phyloP scores from a whole-genome alignment of 257 asterid species.

The Prunella vulgaris region DNA sequence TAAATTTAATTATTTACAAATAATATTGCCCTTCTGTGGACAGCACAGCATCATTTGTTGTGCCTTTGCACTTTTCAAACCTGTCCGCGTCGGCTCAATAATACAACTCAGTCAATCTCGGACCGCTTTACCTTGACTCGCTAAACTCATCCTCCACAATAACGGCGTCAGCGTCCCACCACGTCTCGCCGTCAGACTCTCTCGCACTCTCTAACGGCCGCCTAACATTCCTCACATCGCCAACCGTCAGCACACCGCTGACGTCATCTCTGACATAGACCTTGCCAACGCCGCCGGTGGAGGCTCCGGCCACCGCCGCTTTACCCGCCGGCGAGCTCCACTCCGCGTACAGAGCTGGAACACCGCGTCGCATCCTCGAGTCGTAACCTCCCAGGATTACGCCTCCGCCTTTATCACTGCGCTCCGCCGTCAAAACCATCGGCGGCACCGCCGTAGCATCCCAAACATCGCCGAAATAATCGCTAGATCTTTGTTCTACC shows the following conservation, averaged over 20 bases:
- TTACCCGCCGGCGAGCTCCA: constrained; percentile 43
- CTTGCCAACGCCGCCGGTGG: constrained; percentile 32
- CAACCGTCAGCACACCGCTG: constrained; percentile 57
- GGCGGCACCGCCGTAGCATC: constrained; percentile 21
- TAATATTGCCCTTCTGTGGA: not conserved
- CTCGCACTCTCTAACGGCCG: constrained; percentile 45
- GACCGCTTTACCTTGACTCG: constrained; percentile 14
- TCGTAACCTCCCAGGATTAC: constrained; percentile 61
- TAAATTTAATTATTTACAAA: no score
- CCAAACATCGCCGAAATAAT: constrained; percentile 21
- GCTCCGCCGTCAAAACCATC: constrained; percentile 46
- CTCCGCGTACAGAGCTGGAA: constrained; percentile 58
- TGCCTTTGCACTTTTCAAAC: constrained; percentile 6
- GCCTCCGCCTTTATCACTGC: constrained; percentile 33
- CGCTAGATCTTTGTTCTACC: constrained; percentile 10
- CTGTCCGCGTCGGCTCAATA: constrained; percentile 15
- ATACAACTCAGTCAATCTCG: constrained; percentile 15
- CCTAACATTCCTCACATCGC: constrained; percentile 69
- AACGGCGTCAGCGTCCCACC: constrained; percentile 88
- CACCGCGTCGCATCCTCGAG: constrained; percentile 42
- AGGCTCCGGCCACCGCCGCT: constrained; percentile 17
- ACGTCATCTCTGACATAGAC: constrained; percentile 61
- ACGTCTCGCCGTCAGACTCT: constrained; percentile 45
- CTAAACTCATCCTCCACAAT: constrained; percentile 39
- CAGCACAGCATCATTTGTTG: not conserved